phyloP scores from a whole-genome alignment of 805 yeast species.

The Nakazawaea sp. region DNA sequence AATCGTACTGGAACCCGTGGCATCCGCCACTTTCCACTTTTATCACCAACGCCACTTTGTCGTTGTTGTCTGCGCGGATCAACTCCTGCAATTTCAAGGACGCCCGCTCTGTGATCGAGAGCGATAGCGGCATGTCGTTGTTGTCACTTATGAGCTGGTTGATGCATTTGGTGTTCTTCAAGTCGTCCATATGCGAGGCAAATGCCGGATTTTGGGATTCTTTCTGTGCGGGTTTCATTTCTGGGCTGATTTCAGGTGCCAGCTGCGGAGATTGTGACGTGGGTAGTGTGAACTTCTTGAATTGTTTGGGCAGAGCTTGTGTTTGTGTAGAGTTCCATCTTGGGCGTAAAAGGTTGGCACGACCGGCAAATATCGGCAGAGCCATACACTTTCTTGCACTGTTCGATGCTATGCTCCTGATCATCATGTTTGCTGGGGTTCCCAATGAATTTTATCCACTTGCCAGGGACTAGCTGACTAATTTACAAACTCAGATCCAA shows the following conservation, averaged over 20 bases:
- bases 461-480: too few relatives aligned
- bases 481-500: background rate
- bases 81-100: conserved; percentile 45
- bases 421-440: too few relatives aligned
- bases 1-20: conserved; percentile 91
- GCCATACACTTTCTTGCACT: too few relatives aligned
- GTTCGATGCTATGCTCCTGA: too few relatives aligned
- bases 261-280: too few relatives aligned
- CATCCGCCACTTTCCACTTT: conserved; percentile 95
- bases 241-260: background rate
- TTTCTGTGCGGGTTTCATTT: background rate
- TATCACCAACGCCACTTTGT: conserved; percentile 60
- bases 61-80: conserved; percentile 45
- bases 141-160: conserved; percentile 27
- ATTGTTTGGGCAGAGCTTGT: conserved; percentile 9
- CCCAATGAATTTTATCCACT: too few relatives aligned
- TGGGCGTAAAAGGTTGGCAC: too few relatives aligned
- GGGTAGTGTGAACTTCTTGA: conserved; percentile 9
- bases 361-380: too few relatives aligned
- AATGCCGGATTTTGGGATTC: background rate
- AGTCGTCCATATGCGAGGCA: conserved; percentile 17
- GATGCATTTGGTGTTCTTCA: conserved; percentile 22
- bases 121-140: conserved; percentile 27
- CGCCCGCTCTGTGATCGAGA: conserved; percentile 44
- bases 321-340: too few relatives aligned